A percentile compares a stretch with the other conserved stretches of the same genome.
These are phyloP conservation scores for Auricularia sp. DNA, from an alignment of 768 basidiomycete genomes.

Conservation along the genomic window DNA sequence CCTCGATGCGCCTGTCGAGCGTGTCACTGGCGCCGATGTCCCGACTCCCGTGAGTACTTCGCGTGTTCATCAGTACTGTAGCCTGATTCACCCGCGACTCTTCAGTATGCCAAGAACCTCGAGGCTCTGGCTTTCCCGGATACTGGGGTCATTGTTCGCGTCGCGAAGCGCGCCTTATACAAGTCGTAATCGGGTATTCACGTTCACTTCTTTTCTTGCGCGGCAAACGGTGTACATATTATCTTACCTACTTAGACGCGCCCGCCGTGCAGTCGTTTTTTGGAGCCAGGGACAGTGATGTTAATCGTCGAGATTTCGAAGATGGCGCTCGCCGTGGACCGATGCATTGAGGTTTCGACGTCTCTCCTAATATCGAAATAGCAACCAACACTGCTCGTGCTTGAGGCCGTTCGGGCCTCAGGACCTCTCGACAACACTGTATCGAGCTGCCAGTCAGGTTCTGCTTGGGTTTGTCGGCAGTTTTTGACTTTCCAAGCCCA, in stretches of 20 bases:
- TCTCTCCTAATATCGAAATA: no score
- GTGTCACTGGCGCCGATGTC: constrained; percentile 91
- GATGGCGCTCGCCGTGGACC: not conserved
- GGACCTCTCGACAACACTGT: no score
- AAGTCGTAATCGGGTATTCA: constrained; percentile 20
- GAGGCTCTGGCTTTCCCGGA: constrained; percentile 93
- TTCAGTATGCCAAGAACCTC: constrained; percentile 80
- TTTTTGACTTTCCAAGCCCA: no score
- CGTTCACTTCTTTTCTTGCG: not conserved
- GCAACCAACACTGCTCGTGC: no score
- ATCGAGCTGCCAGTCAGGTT: no score
- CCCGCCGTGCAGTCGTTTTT: not conserved
- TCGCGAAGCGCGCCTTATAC: constrained; percentile 88
- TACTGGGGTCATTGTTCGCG: constrained; percentile 82
- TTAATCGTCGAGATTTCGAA: not conserved
- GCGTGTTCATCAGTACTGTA: not conserved
- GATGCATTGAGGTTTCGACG: no score
- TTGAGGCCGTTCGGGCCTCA: no score
- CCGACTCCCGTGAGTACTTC: constrained; percentile 73
- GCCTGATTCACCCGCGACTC: no score
- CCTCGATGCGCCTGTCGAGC: constrained; percentile 96
- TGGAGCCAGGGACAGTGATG: no score
- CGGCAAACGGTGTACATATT: not conserved
- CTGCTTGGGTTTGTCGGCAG: no score
- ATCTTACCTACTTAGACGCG: constrained; percentile 2